Evolutionary conservation across 2,329 filamentous ascomycete genomes (phyloP).

Genomic region (Dothideomycetidae sp.): DNA sequence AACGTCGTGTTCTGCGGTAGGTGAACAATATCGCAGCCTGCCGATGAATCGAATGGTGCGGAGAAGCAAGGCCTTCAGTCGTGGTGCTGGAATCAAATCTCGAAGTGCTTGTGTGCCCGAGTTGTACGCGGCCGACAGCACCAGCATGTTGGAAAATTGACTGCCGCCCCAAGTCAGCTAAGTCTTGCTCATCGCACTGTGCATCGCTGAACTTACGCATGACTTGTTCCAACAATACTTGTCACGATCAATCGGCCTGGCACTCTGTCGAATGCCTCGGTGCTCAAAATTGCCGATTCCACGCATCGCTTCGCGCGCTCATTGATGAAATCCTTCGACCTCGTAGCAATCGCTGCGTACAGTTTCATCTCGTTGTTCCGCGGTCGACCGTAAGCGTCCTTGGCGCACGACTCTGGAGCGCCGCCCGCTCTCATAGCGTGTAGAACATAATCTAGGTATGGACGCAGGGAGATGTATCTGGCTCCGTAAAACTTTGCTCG

Average conservation of each 20-base stretch:
- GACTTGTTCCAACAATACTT: slow-evolving; percentile 90
- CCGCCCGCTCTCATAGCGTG: slow-evolving; percentile 30
- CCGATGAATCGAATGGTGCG: slow-evolving; percentile 66
- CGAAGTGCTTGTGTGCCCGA: slow-evolving; percentile 43
- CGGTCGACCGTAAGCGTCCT: slow-evolving; percentile 19
- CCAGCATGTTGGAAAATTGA: slow-evolving; percentile 92
- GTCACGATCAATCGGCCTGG: slow-evolving; percentile 62
- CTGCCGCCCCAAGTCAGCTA: slow-evolving; percentile 32
- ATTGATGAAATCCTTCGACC: slow-evolving; percentile 19
- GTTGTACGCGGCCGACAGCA: slow-evolving; percentile 68
- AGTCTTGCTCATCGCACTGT: not conserved
- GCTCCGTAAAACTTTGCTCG: slow-evolving; percentile 93
- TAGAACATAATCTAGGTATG: slow-evolving; percentile 51
- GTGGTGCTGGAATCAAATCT: slow-evolving; percentile 40
- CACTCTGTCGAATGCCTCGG: slow-evolving; percentile 64
- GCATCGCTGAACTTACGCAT: slow-evolving; percentile 56
- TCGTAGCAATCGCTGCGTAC: slow-evolving; percentile 22
- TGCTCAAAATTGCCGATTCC: slow-evolving; percentile 68
- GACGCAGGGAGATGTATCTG: slow-evolving; percentile 75
- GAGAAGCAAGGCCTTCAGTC: slow-evolving; percentile 47
- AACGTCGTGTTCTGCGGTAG: slow-evolving; percentile 59
- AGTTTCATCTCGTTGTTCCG: slow-evolving; percentile 22
- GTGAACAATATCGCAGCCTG: slow-evolving; percentile 56
- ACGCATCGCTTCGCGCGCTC: slow-evolving; percentile 39
- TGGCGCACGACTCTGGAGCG: slow-evolving; percentile 16